Base-by-base conservation (phyloP, 768 basidiomycete species). In the Royoungia palumana region DNA sequence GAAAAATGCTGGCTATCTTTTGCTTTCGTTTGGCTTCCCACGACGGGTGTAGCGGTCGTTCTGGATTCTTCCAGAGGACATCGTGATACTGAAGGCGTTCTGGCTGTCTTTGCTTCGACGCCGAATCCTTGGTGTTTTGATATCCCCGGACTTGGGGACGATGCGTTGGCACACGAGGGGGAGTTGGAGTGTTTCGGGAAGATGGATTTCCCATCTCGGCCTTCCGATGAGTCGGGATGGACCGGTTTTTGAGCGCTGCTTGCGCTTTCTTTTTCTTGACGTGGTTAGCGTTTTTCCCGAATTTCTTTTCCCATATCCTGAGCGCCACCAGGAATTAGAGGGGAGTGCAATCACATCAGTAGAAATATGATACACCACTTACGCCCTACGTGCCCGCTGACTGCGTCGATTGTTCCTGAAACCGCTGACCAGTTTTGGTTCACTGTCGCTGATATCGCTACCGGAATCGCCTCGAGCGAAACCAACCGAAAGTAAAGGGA, bases 241-340 rank as follows among this genome's bases (percentile, higher is more conserved):
- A 44, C 12, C 47, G 57, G 43, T 35, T 34, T 28, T 57, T 59
- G 41, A 57, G 24, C 41, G 43, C 47, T 49, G 27, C 61, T 16
- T 30, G 28, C 47, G 69, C 70, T 36, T 60, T 63, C 51, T 71
- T 66, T 56, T 82, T 86, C 69, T 87, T 87, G 70, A 94, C 78
- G 66, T 98, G 95, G 64, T 95, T 96, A 20, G 95, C 94, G 52
- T 84, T 81, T 51, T 75, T 79, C 41, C 95, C 95, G 59, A 82
- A 98, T 68, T 94, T 97, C 72, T 93, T 94, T 71, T 97, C 95
- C 94, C 95, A 97, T 56, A 98, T 96, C 2, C 94, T 97, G 59
- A 24, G 35, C 10, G 24, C 32, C 27, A 2, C 20, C 27, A 7
- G 25, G 46, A 59, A 50, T 50, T 43, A 46, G 35, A 37, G 35